Base-by-base conservation (phyloP, 1,139 yeast species). In the Magnusiomyces paraingens region DNA sequence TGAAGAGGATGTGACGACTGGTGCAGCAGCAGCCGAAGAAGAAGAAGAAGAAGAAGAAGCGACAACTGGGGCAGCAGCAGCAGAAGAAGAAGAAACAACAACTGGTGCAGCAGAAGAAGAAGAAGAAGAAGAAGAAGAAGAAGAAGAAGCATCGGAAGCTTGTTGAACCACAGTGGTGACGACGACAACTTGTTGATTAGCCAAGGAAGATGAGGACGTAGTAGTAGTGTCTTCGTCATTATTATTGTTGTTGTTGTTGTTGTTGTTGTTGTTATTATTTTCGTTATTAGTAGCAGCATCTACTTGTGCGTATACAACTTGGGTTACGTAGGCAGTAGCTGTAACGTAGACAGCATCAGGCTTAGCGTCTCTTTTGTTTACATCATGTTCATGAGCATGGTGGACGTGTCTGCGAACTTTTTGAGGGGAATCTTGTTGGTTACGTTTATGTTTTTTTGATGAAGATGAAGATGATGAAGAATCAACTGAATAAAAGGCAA, bases 401-500 rank as follows among this genome's bases (percentile, higher is more conserved):
- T 26, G 32, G 32, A 26, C 32, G 32, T 26, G 32, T 26, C 32
- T 26, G 32, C 32, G 32, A 8, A 8, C 32, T 8, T 26, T 26
- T 26, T 26, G 32, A 8, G 32, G 32, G 32, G 32, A 26, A 8
- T 26, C 32, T 4, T 8, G 32, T 8, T 26, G 4, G 32, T n/a
- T n/a, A n/a, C n/a, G n/a, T n/a, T n/a, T n/a, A n/a, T 48, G 49
- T 39, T 40, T 51, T 12, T 35, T 46, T 35, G 36, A n/a, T 18
- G 73, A 67, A 64, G 70, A 71, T 57, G 68, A 52, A 70, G 58
- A 61, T 56, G 57, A 63, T 58, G 62, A 65, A 68, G 62, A 61
- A 59, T 58, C 64, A 64, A 54, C 55, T n/a, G 55, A 46, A 72
- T 84, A 85, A 62, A 78, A 88, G 62, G 90, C 97, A 67, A 93